These are phyloP conservation scores for Gracilaria domingensis DNA, from an alignment of 23 red algal genomes.

Conservation along the genomic window DNA sequence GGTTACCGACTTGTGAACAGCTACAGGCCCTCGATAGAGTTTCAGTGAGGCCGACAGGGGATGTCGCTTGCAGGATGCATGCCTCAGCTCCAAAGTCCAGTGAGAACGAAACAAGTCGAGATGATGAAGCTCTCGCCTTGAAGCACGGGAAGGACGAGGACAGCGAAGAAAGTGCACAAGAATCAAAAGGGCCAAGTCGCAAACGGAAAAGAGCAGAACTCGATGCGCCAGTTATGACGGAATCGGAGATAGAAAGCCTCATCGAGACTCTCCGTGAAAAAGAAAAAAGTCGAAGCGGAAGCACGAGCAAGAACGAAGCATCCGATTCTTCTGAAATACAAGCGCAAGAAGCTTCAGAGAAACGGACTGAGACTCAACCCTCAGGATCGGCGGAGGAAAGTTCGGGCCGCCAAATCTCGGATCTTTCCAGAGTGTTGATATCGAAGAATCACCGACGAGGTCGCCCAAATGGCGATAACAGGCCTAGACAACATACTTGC, in stretches of 20 bases:
- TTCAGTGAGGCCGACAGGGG: too few relatives aligned
- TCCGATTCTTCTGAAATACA: not conserved
- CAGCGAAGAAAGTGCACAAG: too few relatives aligned
- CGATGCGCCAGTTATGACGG: not conserved
- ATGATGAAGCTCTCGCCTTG: too few relatives aligned
- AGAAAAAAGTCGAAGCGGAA: not conserved
- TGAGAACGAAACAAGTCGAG: too few relatives aligned
- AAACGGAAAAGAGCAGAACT: not conserved
- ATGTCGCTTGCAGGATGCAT: too few relatives aligned
- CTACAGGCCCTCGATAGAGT: too few relatives aligned
- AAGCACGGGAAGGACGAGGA: too few relatives aligned
- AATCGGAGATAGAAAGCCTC: not conserved
- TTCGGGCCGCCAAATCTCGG: not conserved
- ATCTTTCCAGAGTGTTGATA: not conserved
- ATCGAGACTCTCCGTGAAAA: not conserved
- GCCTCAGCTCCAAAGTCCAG: too few relatives aligned
- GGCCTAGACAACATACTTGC: not conserved
- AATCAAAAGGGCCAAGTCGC: not conserved
- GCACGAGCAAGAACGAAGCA: not conserved
- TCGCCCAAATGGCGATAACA: not conserved
- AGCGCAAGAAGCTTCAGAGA: not conserved
- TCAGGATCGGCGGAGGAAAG: not conserved
- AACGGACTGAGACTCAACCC: not conserved
- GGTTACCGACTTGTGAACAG: too few relatives aligned
- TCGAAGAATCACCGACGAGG: not conserved